Evolutionary conservation across 768 basidiomycete genomes (phyloP).

Genomic region (Antrodiella citrinella): DNA sequence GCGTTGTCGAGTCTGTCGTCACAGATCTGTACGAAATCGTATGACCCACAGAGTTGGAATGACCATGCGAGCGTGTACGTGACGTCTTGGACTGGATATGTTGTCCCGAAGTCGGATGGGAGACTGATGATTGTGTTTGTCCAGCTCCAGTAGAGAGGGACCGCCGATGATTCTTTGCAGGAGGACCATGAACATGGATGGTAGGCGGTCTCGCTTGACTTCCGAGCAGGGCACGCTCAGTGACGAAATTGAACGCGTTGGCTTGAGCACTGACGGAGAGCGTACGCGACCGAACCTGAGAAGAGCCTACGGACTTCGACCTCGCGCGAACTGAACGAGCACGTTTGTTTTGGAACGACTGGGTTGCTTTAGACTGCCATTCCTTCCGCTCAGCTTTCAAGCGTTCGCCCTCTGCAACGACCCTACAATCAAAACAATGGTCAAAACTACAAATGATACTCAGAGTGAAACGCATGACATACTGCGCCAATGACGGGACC

Average conservation of each 20-base stretch:
- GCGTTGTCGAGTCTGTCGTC: slow-evolving; percentile 14
- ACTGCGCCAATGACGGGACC: slow-evolving; percentile 47
- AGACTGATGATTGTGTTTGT: slow-evolving; percentile 12
- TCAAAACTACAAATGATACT: not conserved
- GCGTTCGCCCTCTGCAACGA: slow-evolving; percentile 54
- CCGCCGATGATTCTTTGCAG: slow-evolving; percentile 28
- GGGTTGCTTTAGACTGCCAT: slow-evolving; percentile 58
- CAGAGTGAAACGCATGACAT: slow-evolving; percentile 14
- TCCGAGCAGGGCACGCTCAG: slow-evolving; percentile 60
- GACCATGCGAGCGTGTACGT: slow-evolving; percentile 27
- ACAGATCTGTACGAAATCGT: slow-evolving; percentile 25
- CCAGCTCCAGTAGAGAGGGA: slow-evolving; percentile 10
- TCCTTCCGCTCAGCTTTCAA: slow-evolving; percentile 55
- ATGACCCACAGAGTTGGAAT: slow-evolving; percentile 25
- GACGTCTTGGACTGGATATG: slow-evolving; percentile 13
- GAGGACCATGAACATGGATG: slow-evolving; percentile 16
- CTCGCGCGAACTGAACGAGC: slow-evolving; percentile 53
- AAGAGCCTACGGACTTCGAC: slow-evolving; percentile 40
- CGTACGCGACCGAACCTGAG: slow-evolving; percentile 9
- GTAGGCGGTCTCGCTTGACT: slow-evolving; percentile 50
- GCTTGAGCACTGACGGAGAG: slow-evolving; percentile 22
- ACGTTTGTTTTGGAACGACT: slow-evolving; percentile 58
- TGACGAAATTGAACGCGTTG: slow-evolving; percentile 45
- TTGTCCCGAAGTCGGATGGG: slow-evolving; percentile 13
- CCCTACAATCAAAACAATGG: slow-evolving; percentile 27